Evolutionary conservation across 768 basidiomycete genomes (phyloP).

Genomic region (Leccinum aurantiacum): DNA sequence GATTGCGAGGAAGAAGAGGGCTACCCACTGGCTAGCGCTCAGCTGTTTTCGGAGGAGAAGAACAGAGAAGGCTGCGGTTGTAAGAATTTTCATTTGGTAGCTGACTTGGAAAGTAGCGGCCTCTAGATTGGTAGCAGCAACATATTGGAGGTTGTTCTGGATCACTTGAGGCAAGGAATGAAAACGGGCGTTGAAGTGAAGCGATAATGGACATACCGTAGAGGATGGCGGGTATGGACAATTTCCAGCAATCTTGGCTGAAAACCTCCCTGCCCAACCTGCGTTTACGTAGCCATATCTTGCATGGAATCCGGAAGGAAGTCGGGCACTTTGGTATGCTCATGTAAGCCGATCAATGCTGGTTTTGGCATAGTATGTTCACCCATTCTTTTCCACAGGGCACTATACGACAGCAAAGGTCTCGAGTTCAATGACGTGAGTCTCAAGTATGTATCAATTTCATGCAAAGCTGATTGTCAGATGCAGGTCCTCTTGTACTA

Average conservation of each 20-base stretch:
- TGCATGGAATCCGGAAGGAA: constrained; percentile 39
- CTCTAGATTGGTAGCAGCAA: constrained; percentile 90
- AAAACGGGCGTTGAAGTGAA: constrained; percentile 1
- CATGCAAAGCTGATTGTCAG: not conserved
- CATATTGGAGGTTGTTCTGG: constrained; percentile 95
- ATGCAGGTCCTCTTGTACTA: constrained; percentile 68
- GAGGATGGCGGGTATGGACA: constrained; percentile 94
- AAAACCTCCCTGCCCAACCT: constrained; percentile 70
- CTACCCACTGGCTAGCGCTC: constrained; percentile 75
- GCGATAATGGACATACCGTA: constrained; percentile 52
- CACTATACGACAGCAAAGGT: constrained; percentile 35
- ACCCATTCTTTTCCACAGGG: constrained; percentile 16
- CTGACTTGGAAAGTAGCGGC: constrained; percentile 97
- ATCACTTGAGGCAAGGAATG: constrained; percentile 50
- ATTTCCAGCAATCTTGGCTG: constrained; percentile 93
- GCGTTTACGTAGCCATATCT: constrained; percentile 47
- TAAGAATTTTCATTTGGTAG: constrained; percentile 97
- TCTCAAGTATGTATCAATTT: not conserved
- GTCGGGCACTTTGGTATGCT: constrained; percentile 61
- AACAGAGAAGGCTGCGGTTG: constrained; percentile 88
- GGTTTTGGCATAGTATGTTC: not conserved
- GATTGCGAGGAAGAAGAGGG: constrained; percentile 79
- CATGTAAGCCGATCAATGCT: constrained; percentile 41
- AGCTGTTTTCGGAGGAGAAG: constrained; percentile 76
- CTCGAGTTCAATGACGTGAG: constrained; percentile 27